A percentile compares a stretch with the other conserved stretches of the same genome.
phyloP scores from a whole-genome alignment of 2,329 filamentous ascomycete genomes.

The Cladosporium oxysporum region DNA sequence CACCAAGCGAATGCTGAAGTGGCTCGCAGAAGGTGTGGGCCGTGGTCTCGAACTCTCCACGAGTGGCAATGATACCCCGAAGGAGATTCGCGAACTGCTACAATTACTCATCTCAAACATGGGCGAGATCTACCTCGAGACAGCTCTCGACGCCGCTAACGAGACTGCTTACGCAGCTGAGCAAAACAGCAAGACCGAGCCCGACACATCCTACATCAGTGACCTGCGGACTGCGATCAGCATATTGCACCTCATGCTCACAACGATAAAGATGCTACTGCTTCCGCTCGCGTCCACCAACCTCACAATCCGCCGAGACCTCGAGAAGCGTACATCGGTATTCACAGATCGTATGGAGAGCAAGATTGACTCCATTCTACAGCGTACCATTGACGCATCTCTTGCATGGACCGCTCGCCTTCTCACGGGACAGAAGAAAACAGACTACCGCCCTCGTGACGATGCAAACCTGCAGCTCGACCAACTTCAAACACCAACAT shows the following conservation, averaged over 20 bases:
- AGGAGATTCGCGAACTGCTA: conserved; percentile 84
- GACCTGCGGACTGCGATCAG: conserved; percentile 79
- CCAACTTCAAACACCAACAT: conserved; percentile 79
- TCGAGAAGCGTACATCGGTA: conserved; percentile 77
- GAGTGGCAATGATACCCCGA: conserved; percentile 77
- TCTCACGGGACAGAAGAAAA: conserved; percentile 77
- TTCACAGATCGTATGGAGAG: conserved; percentile 79
- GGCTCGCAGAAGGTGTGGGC: conserved; percentile 93
- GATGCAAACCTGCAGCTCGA: conserved; percentile 69
- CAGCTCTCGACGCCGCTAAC: conserved; percentile 66
- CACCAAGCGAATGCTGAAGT: conserved; percentile 97
- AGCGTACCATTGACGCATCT: conserved; percentile 70
- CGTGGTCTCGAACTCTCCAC: conserved; percentile 88
- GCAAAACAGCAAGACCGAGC: conserved; percentile 71
- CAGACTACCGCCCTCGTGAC: conserved; percentile 86
- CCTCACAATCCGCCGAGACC: conserved; percentile 83
- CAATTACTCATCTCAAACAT: conserved; percentile 82
- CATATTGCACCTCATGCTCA: conserved; percentile 89
- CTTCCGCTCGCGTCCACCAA: conserved; percentile 87
- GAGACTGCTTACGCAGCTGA: conserved; percentile 78
- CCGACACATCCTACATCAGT: conserved; percentile 81
- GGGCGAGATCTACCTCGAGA: conserved; percentile 76
- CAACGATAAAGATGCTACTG: conserved; percentile 86
- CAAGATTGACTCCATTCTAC: conserved; percentile 73
- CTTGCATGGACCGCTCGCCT: conserved; percentile 74